phyloP scores from a whole-genome alignment of 2,329 filamentous ascomycete genomes.

The Ceratocystis ficicola region DNA sequence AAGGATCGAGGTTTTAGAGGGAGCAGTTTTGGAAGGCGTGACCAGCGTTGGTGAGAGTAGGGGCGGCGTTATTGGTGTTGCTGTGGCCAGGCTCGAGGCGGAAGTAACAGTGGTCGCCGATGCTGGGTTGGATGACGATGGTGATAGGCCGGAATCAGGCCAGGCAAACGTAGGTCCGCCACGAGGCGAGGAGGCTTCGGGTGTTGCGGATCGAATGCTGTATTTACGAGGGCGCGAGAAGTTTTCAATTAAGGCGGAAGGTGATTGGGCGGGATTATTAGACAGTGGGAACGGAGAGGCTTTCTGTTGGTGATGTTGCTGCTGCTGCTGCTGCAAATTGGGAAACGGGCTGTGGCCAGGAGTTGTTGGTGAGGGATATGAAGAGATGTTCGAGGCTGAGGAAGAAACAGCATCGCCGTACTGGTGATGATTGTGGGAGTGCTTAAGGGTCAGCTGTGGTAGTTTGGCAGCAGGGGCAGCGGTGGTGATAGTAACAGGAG shows the following conservation, averaged over 20 bases:
- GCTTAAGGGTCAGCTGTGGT: not conserved
- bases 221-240: constrained; percentile 48
- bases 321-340: not conserved
- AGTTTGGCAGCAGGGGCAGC: not conserved
- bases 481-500: not conserved
- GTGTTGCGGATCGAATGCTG: constrained; percentile 32
- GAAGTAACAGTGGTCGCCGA: not conserved
- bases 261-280: not conserved
- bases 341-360: not conserved
- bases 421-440: not conserved
- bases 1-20: not conserved
- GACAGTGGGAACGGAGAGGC: not conserved
- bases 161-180: constrained; percentile 5
- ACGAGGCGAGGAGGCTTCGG: constrained; percentile 20
- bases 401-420: not conserved
- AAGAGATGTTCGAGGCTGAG: not conserved
- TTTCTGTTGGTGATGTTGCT: constrained; percentile 23
- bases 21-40: not conserved
- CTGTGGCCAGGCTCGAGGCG: not conserved
- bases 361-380: constrained; percentile 7
- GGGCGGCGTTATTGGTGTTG: not conserved
- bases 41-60: not conserved
- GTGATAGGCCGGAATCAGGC: not conserved
- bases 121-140: not conserved
- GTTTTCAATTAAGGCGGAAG: constrained; percentile 37